Evolutionary conservation across 2,329 filamentous ascomycete genomes (phyloP).

Genomic region (Apiospora pterosperma): DNA sequence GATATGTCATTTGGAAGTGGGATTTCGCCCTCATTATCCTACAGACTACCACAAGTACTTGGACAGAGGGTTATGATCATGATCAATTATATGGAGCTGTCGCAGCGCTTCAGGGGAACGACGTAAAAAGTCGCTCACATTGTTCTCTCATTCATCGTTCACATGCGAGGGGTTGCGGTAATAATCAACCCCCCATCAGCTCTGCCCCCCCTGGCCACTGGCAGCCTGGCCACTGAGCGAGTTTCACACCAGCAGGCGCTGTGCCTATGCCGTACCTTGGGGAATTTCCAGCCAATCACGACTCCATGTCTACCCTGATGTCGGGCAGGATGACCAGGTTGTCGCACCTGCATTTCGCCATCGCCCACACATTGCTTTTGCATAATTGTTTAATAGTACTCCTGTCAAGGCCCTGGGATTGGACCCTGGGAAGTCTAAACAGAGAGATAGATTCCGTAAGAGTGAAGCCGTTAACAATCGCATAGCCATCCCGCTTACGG

Average conservation of each 20-base stretch:
- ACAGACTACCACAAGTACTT: not conserved
- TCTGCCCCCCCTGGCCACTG: not conserved
- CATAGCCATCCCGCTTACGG: not conserved
- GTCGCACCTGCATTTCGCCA: not conserved
- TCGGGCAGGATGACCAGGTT: not conserved
- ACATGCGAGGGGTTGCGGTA: not conserved
- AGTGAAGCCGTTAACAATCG: not conserved
- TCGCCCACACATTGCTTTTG: not conserved
- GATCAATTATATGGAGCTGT: not conserved
- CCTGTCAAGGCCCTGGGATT: not conserved
- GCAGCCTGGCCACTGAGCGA: not conserved
- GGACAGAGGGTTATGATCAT: not conserved
- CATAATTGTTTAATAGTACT: not conserved
- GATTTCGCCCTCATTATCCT: not conserved
- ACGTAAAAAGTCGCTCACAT: not conserved
- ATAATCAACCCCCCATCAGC: not conserved
- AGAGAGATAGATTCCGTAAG: not conserved
- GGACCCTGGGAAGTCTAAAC: not conserved
- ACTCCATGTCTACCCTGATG: not conserved
- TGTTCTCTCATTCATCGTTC: not conserved
- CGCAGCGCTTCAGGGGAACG: not conserved
- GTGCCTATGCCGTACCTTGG: conserved; percentile 3
- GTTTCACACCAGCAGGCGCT: conserved; percentile 13
- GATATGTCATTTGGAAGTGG: not conserved
- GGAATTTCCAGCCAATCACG: conserved; percentile 6